Evolutionary conservation across 192 early-diverging fungal genomes (phyloP).

Genomic region (Kappamyces sp.): DNA sequence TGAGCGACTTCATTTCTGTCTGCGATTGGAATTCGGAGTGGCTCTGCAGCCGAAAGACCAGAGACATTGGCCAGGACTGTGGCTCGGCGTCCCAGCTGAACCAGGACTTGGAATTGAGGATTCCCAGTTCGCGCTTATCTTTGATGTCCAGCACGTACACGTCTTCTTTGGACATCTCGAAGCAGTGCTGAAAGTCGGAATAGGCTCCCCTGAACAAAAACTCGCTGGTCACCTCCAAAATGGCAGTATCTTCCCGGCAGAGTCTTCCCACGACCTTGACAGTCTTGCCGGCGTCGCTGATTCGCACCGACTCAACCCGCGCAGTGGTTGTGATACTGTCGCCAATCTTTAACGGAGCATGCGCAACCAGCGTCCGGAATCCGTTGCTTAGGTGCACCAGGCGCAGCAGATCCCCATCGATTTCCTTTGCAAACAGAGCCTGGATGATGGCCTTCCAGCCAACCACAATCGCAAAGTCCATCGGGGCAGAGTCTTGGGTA

Average conservation of each 20-base stretch:
- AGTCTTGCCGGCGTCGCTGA: slow-evolving; percentile 85
- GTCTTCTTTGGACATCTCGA: slow-evolving; percentile 76
- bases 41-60: slow-evolving; percentile 76
- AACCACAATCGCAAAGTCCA: slow-evolving; percentile 94
- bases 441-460: slow-evolving; percentile 86
- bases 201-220: slow-evolving; percentile 93
- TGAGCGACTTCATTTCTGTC: slow-evolving; percentile 61
- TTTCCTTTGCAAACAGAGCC: slow-evolving; percentile 86
- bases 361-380: slow-evolving; percentile 75
- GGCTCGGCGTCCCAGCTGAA: slow-evolving; percentile 65
- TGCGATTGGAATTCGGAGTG: slow-evolving; percentile 53
- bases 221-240: slow-evolving; percentile 80
- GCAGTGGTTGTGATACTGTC: slow-evolving; percentile 81
- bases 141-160: slow-evolving; percentile 66
- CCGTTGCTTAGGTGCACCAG: slow-evolving; percentile 93
- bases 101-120: slow-evolving; percentile 87
- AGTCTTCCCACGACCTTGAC: slow-evolving; percentile 82
- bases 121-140: slow-evolving; percentile 78
- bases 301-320: slow-evolving; percentile 76
- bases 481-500: slow-evolving; percentile 48
- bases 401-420: slow-evolving; percentile 87
- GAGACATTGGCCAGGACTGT: slow-evolving; percentile 51
- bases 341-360: slow-evolving; percentile 66
- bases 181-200: slow-evolving; percentile 81
- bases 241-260: slow-evolving; percentile 38